These are phyloP conservation scores for Epichloe aotearoae DNA, from an alignment of 2,329 filamentous ascomycete genomes.

Conservation along the genomic window DNA sequence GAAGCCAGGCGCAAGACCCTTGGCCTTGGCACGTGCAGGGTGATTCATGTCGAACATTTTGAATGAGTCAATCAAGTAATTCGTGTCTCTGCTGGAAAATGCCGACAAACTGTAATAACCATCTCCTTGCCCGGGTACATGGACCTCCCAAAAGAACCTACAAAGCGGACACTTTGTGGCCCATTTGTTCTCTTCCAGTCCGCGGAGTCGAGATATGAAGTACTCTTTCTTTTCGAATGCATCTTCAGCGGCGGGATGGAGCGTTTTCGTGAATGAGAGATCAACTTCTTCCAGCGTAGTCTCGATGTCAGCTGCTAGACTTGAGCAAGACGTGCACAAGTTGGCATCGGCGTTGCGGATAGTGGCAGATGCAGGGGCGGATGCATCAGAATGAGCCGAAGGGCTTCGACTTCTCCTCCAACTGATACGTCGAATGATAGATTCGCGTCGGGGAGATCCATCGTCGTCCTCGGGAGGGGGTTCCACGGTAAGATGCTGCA, in stretches of 20 bases:
- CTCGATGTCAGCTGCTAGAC: conserved; percentile 21
- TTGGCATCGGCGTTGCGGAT: conserved; percentile 17
- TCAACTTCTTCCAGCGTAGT: conserved; percentile 20
- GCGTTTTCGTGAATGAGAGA: conserved; percentile 14
- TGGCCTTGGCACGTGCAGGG: conserved; percentile 14
- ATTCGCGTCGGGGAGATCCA: conserved; percentile 15
- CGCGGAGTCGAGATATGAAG: conserved; percentile 14
- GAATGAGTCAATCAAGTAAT: conserved; percentile 19
- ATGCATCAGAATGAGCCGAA: conserved; percentile 20
- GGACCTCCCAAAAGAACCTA: conserved; percentile 21
- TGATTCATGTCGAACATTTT: conserved; percentile 20
- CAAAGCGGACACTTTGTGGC: conserved; percentile 21
- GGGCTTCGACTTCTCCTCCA: conserved; percentile 23
- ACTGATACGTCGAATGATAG: conserved; percentile 23
- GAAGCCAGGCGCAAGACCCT: conserved; percentile 18
- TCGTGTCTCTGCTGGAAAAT: conserved; percentile 22
- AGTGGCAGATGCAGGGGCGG: conserved; percentile 8
- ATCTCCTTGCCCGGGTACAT: conserved; percentile 17
- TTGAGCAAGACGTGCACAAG: conserved; percentile 18
- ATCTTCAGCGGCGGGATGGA: conserved; percentile 17
- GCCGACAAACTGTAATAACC: conserved; percentile 20
- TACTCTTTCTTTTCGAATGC: conserved; percentile 20
- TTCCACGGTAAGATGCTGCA: conserved; percentile 25
- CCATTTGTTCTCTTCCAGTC: conserved; percentile 20
- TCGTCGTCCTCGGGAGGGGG: conserved; percentile 16